Conservation (phyloP, 129 eudicot species). For the Artemisia argyi region DNA sequence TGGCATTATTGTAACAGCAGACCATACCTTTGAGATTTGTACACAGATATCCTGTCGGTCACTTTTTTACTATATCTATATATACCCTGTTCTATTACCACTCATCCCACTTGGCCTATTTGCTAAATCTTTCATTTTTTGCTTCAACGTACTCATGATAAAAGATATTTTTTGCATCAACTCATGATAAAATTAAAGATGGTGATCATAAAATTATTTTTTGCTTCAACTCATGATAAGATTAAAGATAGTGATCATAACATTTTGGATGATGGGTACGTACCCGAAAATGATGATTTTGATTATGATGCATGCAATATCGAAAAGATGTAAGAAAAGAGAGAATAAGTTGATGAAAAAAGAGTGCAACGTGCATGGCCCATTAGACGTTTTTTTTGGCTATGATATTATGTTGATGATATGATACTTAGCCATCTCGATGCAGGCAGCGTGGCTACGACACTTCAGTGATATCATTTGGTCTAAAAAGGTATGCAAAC, state of each 20-base stretch:
- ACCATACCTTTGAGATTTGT: no score
- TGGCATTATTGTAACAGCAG: no score
- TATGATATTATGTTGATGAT: conserved; percentile 50
- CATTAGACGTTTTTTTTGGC: conserved; percentile 47
- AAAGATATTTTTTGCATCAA: no score
- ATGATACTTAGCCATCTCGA: conserved; percentile 45
- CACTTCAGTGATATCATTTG: conserved; percentile 57
- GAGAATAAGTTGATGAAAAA: conserved; percentile 4
- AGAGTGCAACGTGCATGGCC: conserved; percentile 22
- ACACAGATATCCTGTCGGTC: no score
- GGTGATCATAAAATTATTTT: no score
- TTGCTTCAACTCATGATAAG: no score
- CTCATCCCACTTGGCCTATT: no score
- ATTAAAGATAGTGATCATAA: background rate
- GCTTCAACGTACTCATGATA: no score
- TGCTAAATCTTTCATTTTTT: no score
- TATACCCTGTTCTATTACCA: no score
- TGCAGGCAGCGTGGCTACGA: conserved; percentile 72
- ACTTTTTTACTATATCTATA: no score
- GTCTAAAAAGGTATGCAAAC: conserved; percentile 42
- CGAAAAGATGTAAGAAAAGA: conserved; percentile 11
- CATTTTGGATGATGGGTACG: conserved; percentile 24
- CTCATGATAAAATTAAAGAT: no score
- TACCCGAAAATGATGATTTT: background rate
- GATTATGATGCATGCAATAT: conserved; percentile 5